These are phyloP conservation scores for Pistacia integerrima DNA, from an alignment of 345 rosid genomes.

Conservation along the genomic window DNA sequence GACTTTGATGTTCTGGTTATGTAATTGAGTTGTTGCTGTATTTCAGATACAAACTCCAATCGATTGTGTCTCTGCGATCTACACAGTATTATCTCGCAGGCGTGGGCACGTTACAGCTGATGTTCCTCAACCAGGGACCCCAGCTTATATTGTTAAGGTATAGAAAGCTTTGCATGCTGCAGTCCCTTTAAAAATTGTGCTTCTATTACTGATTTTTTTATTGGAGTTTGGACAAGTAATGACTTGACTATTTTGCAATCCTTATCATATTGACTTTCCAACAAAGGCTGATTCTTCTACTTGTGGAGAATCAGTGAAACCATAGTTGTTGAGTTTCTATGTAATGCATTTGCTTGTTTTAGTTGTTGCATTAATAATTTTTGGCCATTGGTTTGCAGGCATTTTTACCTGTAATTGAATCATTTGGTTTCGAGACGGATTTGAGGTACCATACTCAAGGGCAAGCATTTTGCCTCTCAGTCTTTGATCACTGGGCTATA, in stretches of 20 bases:
- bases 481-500: constrained; percentile 90
- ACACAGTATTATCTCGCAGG: constrained; percentile 87
- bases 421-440: constrained; percentile 93
- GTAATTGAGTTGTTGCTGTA: constrained; percentile 5
- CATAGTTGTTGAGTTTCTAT: neutral
- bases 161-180: constrained; percentile 10
- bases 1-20: neutral
- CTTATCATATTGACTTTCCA: neutral
- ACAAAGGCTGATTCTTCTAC: neutral
- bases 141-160: constrained; percentile 94
- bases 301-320: neutral
- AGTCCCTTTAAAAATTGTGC: neutral
- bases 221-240: constrained; percentile 4
- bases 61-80: constrained; percentile 93
- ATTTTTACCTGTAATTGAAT: constrained; percentile 83
- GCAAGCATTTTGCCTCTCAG: constrained; percentile 79
- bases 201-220: constrained; percentile 7
- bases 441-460: constrained; percentile 90
- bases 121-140: constrained; percentile 98
- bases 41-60: constrained; percentile 96
- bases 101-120: constrained; percentile 98
- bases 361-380: neutral
- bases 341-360: neutral
- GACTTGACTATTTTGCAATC: neutral
- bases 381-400: constrained; percentile 50